A percentile compares a stretch with the other conserved stretches of the same genome.
Conservation (phyloP, 2,329 filamentous ascomycete species). For the Cryphonectria parasitica region DNA sequence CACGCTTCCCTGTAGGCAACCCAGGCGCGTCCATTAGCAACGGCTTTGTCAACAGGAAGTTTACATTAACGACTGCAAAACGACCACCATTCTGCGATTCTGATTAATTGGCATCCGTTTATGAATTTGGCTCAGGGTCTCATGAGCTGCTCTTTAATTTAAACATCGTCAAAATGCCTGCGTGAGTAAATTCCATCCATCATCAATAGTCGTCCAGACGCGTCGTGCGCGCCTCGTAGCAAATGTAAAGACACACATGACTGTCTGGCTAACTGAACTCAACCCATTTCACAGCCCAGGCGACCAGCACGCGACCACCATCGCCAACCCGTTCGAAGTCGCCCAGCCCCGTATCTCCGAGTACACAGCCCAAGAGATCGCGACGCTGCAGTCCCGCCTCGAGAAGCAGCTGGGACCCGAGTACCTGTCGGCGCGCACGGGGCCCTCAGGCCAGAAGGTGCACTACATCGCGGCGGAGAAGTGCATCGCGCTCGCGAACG, state of each 20-base stretch:
- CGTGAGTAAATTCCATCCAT: constrained; percentile 40
- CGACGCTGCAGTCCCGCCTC: constrained; percentile 81
- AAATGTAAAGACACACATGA: background rate
- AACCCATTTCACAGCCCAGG: constrained; percentile 58
- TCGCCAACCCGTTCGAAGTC: constrained; percentile 83
- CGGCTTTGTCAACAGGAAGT: background rate
- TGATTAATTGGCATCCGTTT: background rate
- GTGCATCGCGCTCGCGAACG: constrained; percentile 91
- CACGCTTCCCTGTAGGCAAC: constrained; percentile 22
- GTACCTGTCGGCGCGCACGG: constrained; percentile 86
- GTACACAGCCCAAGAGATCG: constrained; percentile 90
- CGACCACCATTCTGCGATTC: background rate
- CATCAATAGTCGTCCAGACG: constrained; percentile 25
- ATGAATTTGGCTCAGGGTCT: background rate
- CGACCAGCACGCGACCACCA: constrained; percentile 63
- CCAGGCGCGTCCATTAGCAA: constrained; percentile 22
- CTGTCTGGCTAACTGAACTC: background rate
- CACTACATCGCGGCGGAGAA: constrained; percentile 97
- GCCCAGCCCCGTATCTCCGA: constrained; percentile 68
- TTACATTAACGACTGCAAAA: background rate
- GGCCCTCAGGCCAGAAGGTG: constrained; percentile 82
- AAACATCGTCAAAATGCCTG: constrained; percentile 45
- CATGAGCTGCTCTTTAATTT: constrained; percentile 8
- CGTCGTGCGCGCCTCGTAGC: constrained; percentile 8
- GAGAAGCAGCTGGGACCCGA: constrained; percentile 95